Evolutionary conservation across 116 monocot species (phyloP), one percentile per base, ranked within the genome.

Genomic region (Dioscorea cayenensis): DNA sequence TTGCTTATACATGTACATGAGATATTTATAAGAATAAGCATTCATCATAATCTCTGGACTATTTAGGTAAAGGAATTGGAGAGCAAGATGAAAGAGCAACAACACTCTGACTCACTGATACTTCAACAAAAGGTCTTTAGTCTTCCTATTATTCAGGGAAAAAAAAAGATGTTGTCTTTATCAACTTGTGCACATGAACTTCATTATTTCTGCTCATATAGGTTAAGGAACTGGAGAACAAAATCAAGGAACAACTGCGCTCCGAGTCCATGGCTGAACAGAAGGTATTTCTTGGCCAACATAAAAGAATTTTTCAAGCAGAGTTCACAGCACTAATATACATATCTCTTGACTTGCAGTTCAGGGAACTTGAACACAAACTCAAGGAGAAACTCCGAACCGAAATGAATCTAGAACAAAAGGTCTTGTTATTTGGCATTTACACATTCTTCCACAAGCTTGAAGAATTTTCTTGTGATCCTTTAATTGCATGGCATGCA

Each of bases 21-120:
- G 7, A 43, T 43, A 43, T 9, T 6, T 1, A 43, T 43, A 43
- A 32, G 32, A 32, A 32, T 32, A 32, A 32, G 32, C 32, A 43
- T 43, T 43, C 7, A 10, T 43, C 12, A 43, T 43, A 43, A 43
- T 12, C 43, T 43, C 12, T 43, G 12, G 0, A 12, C 43, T 13
- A 66, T 78, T 66, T 80, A 90, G 90, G 78, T 87, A 7, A 82
- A 80, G 67, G 87, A 87, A 10, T 71, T 89, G 60, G 93, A 93
- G 60, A 28, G 66, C 71, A 89, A 80, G 64, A 68, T 93, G 32
- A 87, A 80, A 65, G 86, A 87, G 6, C 80, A 81, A 28, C 73
- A 85, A 62, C 71, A 84, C 37, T 82, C 81, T 36, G 79, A 81
- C 20, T 71, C 66, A 2, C 43, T 75, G 20, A 27, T 69, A 64